Evolutionary conservation across 2,329 filamentous ascomycete species (phyloP), one percentile per base, ranked within the genome.

Genomic region (Massarina eburnea): DNA sequence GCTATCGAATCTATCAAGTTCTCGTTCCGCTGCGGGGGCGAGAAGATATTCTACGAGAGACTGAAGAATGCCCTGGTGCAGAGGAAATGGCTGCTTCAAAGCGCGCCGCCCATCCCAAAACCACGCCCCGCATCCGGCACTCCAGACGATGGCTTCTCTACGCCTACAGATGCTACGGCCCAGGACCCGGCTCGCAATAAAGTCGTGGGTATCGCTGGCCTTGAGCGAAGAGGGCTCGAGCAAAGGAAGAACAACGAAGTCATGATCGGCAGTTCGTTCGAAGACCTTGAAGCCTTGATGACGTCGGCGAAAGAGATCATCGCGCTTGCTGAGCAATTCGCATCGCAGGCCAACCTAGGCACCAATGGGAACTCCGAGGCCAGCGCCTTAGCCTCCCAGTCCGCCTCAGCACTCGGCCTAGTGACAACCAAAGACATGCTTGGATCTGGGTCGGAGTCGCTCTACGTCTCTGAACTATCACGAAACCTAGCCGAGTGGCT

Each of bases 361-460:
- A 80, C 77, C n/a, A 79, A 70, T 30, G 68, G 64, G 32, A 82
- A 79, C 5, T 79, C 82, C 0, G 89, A 94, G 67, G 84, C 89
- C 9, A 88, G 80, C 56, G 83, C 83, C 8, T 76, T 95, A 2
- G 78, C 95, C 8, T 89, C 87, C 1, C 87, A 95, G 63, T 95
- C 89, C 1, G 88, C 86, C 5, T 89, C 83, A 45, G 89, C 92
- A 41, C 79, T 97, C 0, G 91, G 91, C 0, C 81, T 97, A 42
- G 81, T 94, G n/a, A 95, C 92, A 0, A 97, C 92, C 1, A 96
- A 91, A 71, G 92, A 97, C 58, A 95, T 96, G 75, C 86, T 96
- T 1, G 84, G 85, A 18, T 82, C 86, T 10, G 78, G 85, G 41
- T 80, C 88, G 0, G 89, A 95, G 64, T 89, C 85, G 12, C 80